phyloP scores from a whole-genome alignment of 805 yeast genomes.

The Barnettozyma siamensis region DNA sequence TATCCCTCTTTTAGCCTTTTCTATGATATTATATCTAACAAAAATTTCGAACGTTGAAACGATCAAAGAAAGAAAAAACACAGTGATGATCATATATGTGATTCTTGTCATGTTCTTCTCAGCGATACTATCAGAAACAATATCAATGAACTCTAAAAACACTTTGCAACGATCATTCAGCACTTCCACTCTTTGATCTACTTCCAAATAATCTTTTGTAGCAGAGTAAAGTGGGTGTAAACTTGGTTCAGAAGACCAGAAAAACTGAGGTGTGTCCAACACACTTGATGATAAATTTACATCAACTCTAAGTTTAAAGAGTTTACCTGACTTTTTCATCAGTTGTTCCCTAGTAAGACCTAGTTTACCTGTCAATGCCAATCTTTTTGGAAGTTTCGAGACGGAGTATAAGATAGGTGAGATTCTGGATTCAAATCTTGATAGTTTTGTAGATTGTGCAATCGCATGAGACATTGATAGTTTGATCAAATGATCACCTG shows the following conservation, averaged over 20 bases:
- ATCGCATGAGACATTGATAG: constrained; percentile 93
- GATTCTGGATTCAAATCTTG: constrained; percentile 89
- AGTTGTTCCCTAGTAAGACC: constrained; percentile 83
- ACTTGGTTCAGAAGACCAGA: constrained; percentile 95
- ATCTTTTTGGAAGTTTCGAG: constrained; percentile 80
- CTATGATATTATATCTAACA: constrained; percentile 48
- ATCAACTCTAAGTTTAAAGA: constrained; percentile 87
- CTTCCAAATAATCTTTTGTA: constrained; percentile 86
- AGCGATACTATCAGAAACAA: constrained; percentile 89
- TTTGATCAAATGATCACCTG: constrained; percentile 90
- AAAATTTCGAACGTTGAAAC: constrained; percentile 73
- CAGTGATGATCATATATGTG: constrained; percentile 81
- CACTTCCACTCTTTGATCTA: constrained; percentile 91
- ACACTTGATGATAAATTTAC: constrained; percentile 88
- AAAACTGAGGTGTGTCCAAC: constrained; percentile 91
- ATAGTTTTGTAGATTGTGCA: constrained; percentile 90
- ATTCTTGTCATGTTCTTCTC: constrained; percentile 89
- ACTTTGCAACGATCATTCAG: constrained; percentile 91
- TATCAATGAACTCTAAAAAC: constrained; percentile 87
- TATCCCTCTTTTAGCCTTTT: constrained; percentile 10
- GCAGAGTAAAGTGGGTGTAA: constrained; percentile 89
- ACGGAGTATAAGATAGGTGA: constrained; percentile 77
- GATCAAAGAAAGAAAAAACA: constrained; percentile 69
- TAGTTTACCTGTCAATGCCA: constrained; percentile 84
- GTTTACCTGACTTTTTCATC: constrained; percentile 80